Conservation (phyloP, 2,329 filamentous ascomycete genomes). For the Metarhizium sp. region DNA sequence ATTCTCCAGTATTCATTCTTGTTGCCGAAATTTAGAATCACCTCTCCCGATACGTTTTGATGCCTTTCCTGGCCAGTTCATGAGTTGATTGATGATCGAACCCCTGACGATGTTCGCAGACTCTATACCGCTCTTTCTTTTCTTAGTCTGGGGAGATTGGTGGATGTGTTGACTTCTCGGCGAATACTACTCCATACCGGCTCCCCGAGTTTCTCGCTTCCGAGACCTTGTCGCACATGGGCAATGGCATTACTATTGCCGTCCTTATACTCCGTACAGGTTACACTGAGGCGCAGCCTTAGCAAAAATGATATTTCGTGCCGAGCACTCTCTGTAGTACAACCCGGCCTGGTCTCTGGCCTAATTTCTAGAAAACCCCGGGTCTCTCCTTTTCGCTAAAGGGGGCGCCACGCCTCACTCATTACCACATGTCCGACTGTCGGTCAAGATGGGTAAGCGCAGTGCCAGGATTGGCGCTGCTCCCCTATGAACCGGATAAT, state of each 20-base stretch:
- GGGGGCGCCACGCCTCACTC: neutral
- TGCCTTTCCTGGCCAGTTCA: neutral
- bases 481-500: neutral
- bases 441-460: neutral
- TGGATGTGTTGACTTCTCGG: neutral
- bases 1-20: neutral
- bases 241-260: neutral
- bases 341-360: neutral
- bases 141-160: neutral
- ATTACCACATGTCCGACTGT: neutral
- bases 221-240: neutral
- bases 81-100: neutral
- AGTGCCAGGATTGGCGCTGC: neutral
- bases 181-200: neutral
- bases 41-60: neutral
- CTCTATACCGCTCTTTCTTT: neutral
- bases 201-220: neutral
- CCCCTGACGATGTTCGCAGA: neutral
- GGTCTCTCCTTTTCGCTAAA: neutral
- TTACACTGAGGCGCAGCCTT: too few species aligned
- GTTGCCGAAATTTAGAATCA: neutral
- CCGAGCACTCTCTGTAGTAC: neutral
- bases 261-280: too few species aligned
- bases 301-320: too few species aligned
- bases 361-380: neutral